Percentiles rank a stretch among this genome's conserved stretches.
These are phyloP conservation scores for Fusarium temperatum DNA, from an alignment of 2,329 filamentous ascomycete species.

Conservation along the genomic window DNA sequence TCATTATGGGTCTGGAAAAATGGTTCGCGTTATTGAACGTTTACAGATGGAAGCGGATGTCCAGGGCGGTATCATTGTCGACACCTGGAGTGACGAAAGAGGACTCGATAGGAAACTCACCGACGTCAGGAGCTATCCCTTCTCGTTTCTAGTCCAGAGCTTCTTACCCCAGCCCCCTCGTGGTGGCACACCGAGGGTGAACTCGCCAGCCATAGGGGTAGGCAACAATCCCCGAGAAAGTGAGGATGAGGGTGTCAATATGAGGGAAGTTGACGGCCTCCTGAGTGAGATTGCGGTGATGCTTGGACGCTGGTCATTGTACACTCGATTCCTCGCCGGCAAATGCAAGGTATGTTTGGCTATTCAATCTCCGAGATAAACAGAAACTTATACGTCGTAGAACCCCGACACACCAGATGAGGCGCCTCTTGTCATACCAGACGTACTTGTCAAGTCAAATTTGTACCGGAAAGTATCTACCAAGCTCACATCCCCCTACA, in stretches of 20 bases:
- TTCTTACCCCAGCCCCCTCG: conserved; percentile 79
- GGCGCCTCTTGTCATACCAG: conserved; percentile 71
- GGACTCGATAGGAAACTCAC: conserved; percentile 85
- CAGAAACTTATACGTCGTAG: conserved; percentile 48
- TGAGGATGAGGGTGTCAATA: conserved; percentile 93
- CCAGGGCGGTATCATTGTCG: conserved; percentile 93
- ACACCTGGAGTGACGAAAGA: conserved; percentile 94
- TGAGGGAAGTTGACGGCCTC: conserved; percentile 92
- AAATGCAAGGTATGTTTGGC: conserved; percentile 77
- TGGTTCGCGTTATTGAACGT: conserved; percentile 92
- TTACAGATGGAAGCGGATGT: conserved; percentile 95
- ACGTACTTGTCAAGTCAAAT: conserved; percentile 80
- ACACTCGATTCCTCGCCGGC: conserved; percentile 85
- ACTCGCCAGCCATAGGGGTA: conserved; percentile 75
- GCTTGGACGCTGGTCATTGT: conserved; percentile 92
- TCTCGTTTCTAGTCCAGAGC: conserved; percentile 95
- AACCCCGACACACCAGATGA: conserved; percentile 62
- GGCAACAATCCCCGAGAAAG: conserved; percentile 66
- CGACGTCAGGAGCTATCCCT: conserved; percentile 97
- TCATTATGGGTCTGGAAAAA: conserved; percentile 92
- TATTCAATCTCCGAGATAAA: not conserved
- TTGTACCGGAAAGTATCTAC: conserved; percentile 80
- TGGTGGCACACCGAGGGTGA: conserved; percentile 71
- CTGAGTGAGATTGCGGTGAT: conserved; percentile 90
- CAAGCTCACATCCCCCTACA: conserved; percentile 83